Evolutionary conservation across 23 red algal genomes (phyloP).

Genomic region (Gracilaria caudata): DNA sequence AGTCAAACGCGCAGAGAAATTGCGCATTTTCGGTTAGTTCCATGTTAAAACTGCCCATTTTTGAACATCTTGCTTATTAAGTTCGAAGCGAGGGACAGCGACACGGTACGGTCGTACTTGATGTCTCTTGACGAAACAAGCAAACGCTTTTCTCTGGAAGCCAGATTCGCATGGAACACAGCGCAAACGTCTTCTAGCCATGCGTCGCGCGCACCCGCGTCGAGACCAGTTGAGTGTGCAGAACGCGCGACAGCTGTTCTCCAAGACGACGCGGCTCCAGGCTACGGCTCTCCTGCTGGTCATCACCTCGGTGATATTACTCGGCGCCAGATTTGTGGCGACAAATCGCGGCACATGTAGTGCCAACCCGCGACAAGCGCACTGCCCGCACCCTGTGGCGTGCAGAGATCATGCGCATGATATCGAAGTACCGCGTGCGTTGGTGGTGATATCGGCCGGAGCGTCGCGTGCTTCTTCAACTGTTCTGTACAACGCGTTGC

Average conservation of each 20-base stretch:
- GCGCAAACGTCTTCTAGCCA: not conserved
- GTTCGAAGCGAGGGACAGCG: too few relatives aligned
- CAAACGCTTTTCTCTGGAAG: too few relatives aligned
- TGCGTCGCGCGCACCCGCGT: not conserved
- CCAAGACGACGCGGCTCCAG: not conserved
- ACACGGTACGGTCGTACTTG: too few relatives aligned
- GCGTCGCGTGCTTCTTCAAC: slow-evolving; percentile 45
- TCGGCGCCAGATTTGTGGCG: not conserved
- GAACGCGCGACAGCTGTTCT: not conserved
- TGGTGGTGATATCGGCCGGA: slow-evolving; percentile 42
- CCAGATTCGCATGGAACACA: not conserved
- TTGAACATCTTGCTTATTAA: too few relatives aligned
- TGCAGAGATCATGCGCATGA: not conserved
- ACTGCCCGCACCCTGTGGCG: not conserved
- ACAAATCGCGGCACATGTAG: not conserved
- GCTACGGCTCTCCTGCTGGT: not conserved
- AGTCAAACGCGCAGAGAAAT: too few relatives aligned
- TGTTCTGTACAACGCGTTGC: slow-evolving; percentile 35
- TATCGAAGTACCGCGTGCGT: not conserved
- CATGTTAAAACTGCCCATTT: too few relatives aligned
- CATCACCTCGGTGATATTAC: not conserved
- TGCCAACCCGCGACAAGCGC: not conserved
- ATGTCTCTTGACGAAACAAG: too few relatives aligned
- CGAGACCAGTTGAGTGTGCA: not conserved
- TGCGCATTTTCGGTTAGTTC: too few relatives aligned